phyloP scores from a whole-genome alignment of 1,139 yeast species.

The Kurtzmaniella quercitrusa region DNA sequence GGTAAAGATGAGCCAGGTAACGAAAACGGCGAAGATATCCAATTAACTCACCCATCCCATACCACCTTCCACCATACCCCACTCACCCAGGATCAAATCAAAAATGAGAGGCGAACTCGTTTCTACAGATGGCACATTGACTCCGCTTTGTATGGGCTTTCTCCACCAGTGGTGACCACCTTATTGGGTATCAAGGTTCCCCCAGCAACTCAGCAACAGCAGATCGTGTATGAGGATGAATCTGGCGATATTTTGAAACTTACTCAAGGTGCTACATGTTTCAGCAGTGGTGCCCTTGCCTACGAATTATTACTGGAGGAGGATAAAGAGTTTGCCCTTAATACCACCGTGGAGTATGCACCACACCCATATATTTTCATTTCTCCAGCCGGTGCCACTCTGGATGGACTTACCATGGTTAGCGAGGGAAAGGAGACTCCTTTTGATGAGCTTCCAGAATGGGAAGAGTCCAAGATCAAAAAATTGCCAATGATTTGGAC shows the following conservation, averaged over 20 bases:
- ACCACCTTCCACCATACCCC: conserved; percentile 69
- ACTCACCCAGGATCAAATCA: conserved; percentile 58
- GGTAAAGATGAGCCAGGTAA: conserved; percentile 67
- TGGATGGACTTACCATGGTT: conserved; percentile 82
- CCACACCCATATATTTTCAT: conserved; percentile 90
- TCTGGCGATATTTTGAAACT: conserved; percentile 59
- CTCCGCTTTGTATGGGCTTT: conserved; percentile 77
- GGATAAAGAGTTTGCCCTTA: conserved; percentile 68
- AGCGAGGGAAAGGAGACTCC: conserved; percentile 70
- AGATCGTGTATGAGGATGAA: conserved; percentile 62
- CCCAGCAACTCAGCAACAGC: conserved; percentile 39
- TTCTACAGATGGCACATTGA: conserved; percentile 94
- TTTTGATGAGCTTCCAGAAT: conserved; percentile 65
- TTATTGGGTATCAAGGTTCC: conserved; percentile 83
- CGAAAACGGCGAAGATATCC: conserved; percentile 52
- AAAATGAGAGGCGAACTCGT: conserved; percentile 60
- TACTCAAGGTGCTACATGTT: conserved; percentile 84
- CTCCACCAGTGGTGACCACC: conserved; percentile 84
- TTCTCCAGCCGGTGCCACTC: conserved; percentile 74
- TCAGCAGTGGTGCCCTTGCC: conserved; percentile 76
- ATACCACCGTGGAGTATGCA: conserved; percentile 78
- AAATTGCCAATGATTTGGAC: conserved; percentile 86
- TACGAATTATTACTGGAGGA: conserved; percentile 61
- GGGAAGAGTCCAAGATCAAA: conserved; percentile 77
- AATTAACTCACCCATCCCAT: conserved; percentile 79